phyloP scores from a whole-genome alignment of 2,329 filamentous ascomycete genomes.

The Dryadomyces sulphureus region DNA sequence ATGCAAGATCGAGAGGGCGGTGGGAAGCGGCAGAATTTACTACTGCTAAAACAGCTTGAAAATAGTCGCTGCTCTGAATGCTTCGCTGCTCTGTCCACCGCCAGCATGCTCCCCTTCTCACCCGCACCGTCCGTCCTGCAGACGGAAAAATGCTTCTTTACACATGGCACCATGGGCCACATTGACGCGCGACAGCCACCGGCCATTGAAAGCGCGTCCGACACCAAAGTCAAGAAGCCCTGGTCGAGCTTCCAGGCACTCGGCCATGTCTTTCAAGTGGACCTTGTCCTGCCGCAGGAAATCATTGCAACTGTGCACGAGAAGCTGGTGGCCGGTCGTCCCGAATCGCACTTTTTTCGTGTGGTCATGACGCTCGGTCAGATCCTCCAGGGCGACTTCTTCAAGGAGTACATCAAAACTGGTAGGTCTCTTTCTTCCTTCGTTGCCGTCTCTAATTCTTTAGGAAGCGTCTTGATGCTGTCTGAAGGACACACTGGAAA shows the following conservation, averaged over 20 bases:
- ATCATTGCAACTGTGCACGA: conserved; percentile 37
- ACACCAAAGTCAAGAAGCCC: conserved; percentile 44
- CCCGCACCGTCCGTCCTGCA: conserved; percentile 32
- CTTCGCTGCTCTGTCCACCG: neutral
- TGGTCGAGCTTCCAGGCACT: conserved; percentile 55
- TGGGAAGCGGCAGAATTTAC: neutral
- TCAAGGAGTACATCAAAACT: conserved; percentile 70
- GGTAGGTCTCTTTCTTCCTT: conserved; percentile 27
- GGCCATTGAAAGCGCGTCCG: conserved; percentile 21
- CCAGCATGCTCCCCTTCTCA: conserved; percentile 28
- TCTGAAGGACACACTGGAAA: conserved; percentile 59
- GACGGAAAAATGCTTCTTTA: conserved; percentile 57
- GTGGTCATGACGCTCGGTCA: conserved; percentile 60
- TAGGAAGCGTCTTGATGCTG: conserved; percentile 69
- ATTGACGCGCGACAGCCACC: conserved; percentile 58
- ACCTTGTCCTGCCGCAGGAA: conserved; percentile 58
- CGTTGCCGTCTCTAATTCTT: neutral
- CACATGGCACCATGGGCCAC: conserved; percentile 52
- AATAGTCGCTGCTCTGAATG: no score
- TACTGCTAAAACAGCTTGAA: neutral
- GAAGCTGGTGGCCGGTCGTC: conserved; percentile 24
- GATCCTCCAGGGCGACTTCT: conserved; percentile 60
- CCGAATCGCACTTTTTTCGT: conserved; percentile 40
- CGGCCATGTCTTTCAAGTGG: conserved; percentile 42
- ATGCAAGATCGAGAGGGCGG: neutral